Evolutionary conservation across 2,329 filamentous ascomycete species (phyloP).

Genomic region (Stagonosporopsis vannaccii): DNA sequence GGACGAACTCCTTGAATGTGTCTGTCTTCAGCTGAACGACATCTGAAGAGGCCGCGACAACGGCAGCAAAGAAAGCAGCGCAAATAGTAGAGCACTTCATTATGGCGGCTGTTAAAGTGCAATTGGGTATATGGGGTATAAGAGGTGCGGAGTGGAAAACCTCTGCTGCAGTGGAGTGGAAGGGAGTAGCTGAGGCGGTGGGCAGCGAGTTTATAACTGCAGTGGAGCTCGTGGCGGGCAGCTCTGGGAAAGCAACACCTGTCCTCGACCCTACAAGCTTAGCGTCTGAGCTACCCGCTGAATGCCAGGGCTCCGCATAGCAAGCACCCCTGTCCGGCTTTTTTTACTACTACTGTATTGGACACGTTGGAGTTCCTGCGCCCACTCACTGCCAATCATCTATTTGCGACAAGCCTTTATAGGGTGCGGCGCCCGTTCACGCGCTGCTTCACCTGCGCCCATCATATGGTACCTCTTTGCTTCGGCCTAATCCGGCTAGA

Average conservation of each 20-base stretch:
- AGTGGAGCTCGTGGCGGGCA: conserved; percentile 33
- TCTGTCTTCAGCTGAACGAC: conserved; percentile 85
- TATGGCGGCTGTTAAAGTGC: conserved; percentile 24
- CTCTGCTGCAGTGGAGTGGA: conserved; percentile 31
- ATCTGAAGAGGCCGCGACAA: conserved; percentile 72
- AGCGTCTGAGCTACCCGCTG: conserved; percentile 17
- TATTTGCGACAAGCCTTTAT: conserved; percentile 5
- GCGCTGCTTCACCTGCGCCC: conserved; percentile 2
- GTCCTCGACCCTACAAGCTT: conserved; percentile 13
- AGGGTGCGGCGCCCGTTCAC: conserved; percentile 2
- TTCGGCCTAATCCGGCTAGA: conserved; percentile 23
- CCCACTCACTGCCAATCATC: conserved; percentile 14
- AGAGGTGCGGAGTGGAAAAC: conserved; percentile 19
- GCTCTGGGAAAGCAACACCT: conserved; percentile 26
- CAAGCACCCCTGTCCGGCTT: conserved; percentile 9
- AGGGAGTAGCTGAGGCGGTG: conserved; percentile 22
- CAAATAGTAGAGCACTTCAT: conserved; percentile 49
- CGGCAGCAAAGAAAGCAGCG: conserved; percentile 60
- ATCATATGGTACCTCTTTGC: conserved; percentile 4
- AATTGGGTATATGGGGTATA: conserved; percentile 18
- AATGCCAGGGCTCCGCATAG: conserved; percentile 21
- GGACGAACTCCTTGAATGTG: conserved; percentile 86
- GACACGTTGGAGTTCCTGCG: conserved; percentile 32
- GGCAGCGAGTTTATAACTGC: conserved; percentile 31
- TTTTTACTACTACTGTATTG: conserved; percentile 23